Evolutionary conservation across 2,329 filamentous ascomycete species (phyloP), one percentile per base, ranked within the genome.

Genomic region (Achaetomium macrosporum): DNA sequence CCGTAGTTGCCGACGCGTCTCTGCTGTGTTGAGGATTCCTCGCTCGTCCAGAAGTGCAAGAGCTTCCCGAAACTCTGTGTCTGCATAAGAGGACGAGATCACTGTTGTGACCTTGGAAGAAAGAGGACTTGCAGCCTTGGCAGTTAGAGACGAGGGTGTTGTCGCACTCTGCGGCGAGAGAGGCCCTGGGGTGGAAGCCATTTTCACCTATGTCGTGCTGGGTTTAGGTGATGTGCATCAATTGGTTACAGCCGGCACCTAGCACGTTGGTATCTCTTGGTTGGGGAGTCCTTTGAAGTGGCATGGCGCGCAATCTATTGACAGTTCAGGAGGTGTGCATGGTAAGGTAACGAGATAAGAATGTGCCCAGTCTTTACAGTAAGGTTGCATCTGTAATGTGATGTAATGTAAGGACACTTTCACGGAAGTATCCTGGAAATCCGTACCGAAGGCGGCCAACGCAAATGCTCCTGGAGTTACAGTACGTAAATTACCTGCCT

Each of bases 81-180:
- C 93, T 7, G 90, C 87, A 71, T 96, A 96, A 0, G 92, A 96
- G 2, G 90, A 85, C 4, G 93, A 96, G 45, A 97, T 80, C 39
- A 97, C 87, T 56, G 82, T 85, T 20, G 89, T 88, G 61, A 96
- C 81, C 65, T 93, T 90, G 56, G 85, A 86, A 8, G 88, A 84
- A 31, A 97, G 74, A 8, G 90, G 86, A 68, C 82, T 89, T 13
- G 73, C 64, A 17, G 70, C 43, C 16, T 60, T 61, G 44, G 68
- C 66, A 25, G 50, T n/a, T 19, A 52, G 40, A 10, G 67, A 61
- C 1, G 66, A 59, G 20, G 66, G 57, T 54, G 62, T 61, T 51
- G 65, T 60, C 49, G 63, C 54, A 42, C 64, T 63, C 54, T 61
- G 65, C 6, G 68, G 68, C 10, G 67, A 68, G n/a, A 66, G 53